These are phyloP conservation scores for Coemansia sp. DNA, from an alignment of 192 early-diverging fungal species.

Conservation along the genomic window DNA sequence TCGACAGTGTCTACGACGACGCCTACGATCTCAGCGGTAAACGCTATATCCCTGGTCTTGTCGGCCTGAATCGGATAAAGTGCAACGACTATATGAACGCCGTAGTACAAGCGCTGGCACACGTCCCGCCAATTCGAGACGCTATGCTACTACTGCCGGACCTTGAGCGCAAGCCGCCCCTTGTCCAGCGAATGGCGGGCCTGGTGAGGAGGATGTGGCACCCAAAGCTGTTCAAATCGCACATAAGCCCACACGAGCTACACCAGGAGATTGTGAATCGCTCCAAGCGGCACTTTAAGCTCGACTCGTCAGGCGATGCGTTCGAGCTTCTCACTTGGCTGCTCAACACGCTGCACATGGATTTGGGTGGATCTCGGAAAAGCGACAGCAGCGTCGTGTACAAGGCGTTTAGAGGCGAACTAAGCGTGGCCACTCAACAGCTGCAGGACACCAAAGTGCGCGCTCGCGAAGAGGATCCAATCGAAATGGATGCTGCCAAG, in stretches of 20 bases:
- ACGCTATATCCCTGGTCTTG: slow-evolving; percentile 84
- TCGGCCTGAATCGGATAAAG: slow-evolving; percentile 94
- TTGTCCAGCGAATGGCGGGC: slow-evolving; percentile 74
- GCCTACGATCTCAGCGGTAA: slow-evolving; percentile 86
- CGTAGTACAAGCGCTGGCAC: slow-evolving; percentile 83
- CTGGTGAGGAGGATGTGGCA: slow-evolving; percentile 93
- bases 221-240: slow-evolving; percentile 85
- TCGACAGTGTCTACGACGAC: slow-evolving; percentile 60
- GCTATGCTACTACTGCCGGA: slow-evolving; percentile 62
- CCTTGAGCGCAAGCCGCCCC: slow-evolving; percentile 49
- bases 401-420: slow-evolving; percentile 81
- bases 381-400: slow-evolving; percentile 76
- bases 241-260: slow-evolving; percentile 94
- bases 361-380: slow-evolving; percentile 80
- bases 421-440: slow-evolving; percentile 70
- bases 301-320: slow-evolving; percentile 80
- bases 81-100: slow-evolving; percentile 94
- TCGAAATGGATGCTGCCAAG: slow-evolving; percentile 29
- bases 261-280: slow-evolving; percentile 89
- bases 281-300: slow-evolving; percentile 74
- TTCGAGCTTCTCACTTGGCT: slow-evolving; percentile 91
- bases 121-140: slow-evolving; percentile 84
- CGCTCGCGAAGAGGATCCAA: slow-evolving; percentile 24
- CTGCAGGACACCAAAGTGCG: slow-evolving; percentile 50
- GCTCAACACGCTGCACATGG: slow-evolving; percentile 84